Evolutionary conservation across 2,329 filamentous ascomycete genomes (phyloP), one percentile per base, ranked within the genome.

Genomic region (Chaetomium olivaceum): DNA sequence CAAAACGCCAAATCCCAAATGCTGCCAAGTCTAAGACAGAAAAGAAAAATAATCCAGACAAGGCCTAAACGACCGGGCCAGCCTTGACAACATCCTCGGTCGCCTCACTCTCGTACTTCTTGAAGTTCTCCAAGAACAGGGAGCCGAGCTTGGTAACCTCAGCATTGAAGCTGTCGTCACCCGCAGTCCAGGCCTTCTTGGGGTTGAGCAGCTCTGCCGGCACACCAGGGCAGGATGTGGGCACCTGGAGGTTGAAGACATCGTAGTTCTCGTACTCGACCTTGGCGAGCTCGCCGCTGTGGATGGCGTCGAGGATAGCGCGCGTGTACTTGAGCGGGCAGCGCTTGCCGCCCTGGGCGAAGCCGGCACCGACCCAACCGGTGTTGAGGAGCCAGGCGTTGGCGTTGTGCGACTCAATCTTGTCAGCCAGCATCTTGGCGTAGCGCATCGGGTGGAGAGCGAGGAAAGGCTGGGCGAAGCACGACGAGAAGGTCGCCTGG

Each of bases 371-470:
- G 77, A 96, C 93, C 93, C 93, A 97, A 74, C 93, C 93, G 74
- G 93, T 97, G 90, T 97, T 97, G 80, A 99, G 90, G 73, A 99
- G 86, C 95, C 95, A 99, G 74, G 94, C 95, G 79, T 97, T 96
- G 81, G 93, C 90, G 76, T 93, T 91, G 89, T 99, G 93, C 73
- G 92, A 80, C 76, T 94, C 87, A 77, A 99, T 99, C 90, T 98
- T 98, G 79, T 97, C 92, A 46, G 95, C 95, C 68, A 99, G 86
- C 95, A 99, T 99, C 84, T 90, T 90, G 73, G 95, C 95, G 82
- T 99, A 99, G 80, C 92, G 91, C 95, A 99, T 99, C 74, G 95
- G 95, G 86, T 99, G 95, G 66, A 99, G 89, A 51, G 95, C 95
- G 75, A 99, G 85, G 92, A 99, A 99, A 69, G 95, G 95, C 83